Conservation (phyloP, 208 protist genomes). For the Angomonas ambiguus region DNA sequence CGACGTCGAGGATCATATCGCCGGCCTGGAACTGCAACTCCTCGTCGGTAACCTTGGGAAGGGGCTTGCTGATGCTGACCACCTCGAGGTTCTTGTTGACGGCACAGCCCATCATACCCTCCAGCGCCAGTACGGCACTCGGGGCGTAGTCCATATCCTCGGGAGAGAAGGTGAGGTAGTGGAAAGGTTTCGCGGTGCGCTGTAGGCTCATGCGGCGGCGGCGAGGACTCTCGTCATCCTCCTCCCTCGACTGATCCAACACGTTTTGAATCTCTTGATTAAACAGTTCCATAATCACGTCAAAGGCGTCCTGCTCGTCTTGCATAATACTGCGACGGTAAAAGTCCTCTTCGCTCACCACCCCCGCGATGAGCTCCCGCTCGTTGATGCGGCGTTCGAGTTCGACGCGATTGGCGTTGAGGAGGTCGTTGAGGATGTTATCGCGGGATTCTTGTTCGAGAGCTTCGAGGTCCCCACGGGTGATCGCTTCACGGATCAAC, state of each 20-base stretch:
- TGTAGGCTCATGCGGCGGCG: conserved; percentile 39
- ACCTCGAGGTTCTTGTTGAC: conserved; percentile 89
- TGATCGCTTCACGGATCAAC: conserved; percentile 31
- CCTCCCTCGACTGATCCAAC: conserved; percentile 21
- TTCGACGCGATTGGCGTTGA: conserved; percentile 44
- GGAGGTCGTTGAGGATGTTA: conserved; percentile 42
- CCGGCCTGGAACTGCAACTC: conserved; percentile 80
- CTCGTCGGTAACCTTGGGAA: conserved; percentile 62
- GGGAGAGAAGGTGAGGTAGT: conserved; percentile 84
- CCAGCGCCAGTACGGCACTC: conserved; percentile 65
- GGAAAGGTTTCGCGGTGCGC: conserved; percentile 69
- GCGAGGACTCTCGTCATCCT: conserved; percentile 29
- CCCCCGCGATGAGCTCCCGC: conserved; percentile 33
- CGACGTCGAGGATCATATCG: conserved; percentile 86
- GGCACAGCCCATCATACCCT: conserved; percentile 77
- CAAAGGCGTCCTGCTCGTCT: conserved; percentile 73
- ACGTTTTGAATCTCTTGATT: conserved; percentile 40
- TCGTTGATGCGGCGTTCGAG: conserved; percentile 58
- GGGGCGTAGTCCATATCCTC: conserved; percentile 85
- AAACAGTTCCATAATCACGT: conserved; percentile 60
- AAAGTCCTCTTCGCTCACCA: conserved; percentile 62
- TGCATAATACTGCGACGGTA: conserved; percentile 49
- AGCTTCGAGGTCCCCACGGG: conserved; percentile 41
- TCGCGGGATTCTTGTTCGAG: conserved; percentile 46
- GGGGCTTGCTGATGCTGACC: conserved; percentile 58